Evolutionary conservation across 441 rosid genomes (phyloP), one percentile per base, ranked within the genome.

Genomic region (Geranium incanum): DNA sequence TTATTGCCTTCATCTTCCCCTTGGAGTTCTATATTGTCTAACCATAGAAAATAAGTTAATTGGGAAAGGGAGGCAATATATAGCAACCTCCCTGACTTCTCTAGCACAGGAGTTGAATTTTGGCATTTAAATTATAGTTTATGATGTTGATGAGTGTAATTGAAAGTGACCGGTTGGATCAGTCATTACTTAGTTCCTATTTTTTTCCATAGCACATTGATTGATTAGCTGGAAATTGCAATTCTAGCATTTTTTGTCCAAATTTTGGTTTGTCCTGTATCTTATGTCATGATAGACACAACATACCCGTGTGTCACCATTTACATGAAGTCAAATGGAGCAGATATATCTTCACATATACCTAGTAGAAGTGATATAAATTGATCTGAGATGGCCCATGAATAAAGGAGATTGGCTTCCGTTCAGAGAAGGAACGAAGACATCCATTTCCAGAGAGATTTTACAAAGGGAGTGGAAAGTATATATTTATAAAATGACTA

Each of bases 41-140:
- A 60, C 12, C 66, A 60, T 59, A 19, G 64, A 18, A 18, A 59
- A 19, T 59, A 59, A 19, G 28, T 59, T 6, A 59, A 59, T 15
- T 18, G 23, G 60, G 16, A 59, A 3, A 9, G 36, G 33, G 13
- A 28, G 21, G 66, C 13, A 28, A 62, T 62, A 23, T 9, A 21
- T 21, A 60, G 23, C 36, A 13, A 21, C 37, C 66, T 62, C 36
- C n/a, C 37, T 8, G 33, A 21, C 37, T 64, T 33, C 67, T 23
- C 36, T 8, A 62, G 11, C 66, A 62, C 11, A 60, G 13, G n/a
- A 62, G 66, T 62, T 62, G 66, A 62, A 60, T 60, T 9, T 60
- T 60, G 33, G 3, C n/a, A 50, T 50, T 50, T 50, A 50, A 13
- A 50, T 4, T 4, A n/a, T 11, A 50, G 57, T 50, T 12, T 50